Percentiles rank a stretch among this genome's conserved stretches.
phyloP scores from a whole-genome alignment of 2,329 filamentous ascomycete species.

The Coniochaeta sp. region DNA sequence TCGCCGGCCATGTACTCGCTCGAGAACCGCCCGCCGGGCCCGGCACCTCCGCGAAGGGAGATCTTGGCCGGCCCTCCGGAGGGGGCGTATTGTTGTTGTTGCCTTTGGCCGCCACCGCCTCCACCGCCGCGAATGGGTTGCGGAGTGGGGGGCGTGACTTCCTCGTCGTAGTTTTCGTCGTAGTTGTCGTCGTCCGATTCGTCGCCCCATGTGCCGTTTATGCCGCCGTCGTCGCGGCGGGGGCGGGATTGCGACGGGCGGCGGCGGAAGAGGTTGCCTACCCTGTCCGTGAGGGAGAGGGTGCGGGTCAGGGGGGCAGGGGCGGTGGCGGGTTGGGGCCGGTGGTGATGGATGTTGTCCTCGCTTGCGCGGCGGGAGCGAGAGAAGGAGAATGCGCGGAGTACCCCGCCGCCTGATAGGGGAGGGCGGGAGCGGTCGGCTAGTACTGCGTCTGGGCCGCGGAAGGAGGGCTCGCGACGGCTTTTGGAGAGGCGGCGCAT shows the following conservation, averaged over 20 bases:
- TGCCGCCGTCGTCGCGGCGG: conserved; percentile 40
- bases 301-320: conserved; percentile 11
- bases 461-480: conserved; percentile 12
- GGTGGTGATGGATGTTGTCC: conserved; percentile 12
- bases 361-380: conserved; percentile 14
- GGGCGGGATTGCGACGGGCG: conserved; percentile 26
- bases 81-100: not conserved
- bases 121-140: conserved; percentile 7
- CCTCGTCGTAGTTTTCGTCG: conserved; percentile 26
- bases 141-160: conserved; percentile 12
- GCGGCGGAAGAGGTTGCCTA: conserved; percentile 30
- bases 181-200: conserved; percentile 37
- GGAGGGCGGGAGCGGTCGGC: conserved; percentile 17
- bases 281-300: conserved; percentile 12
- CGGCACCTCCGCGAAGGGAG: conserved; percentile 23
- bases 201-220: conserved; percentile 46
- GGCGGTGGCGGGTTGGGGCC: conserved; percentile 5
- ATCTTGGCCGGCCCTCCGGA: conserved; percentile 2
- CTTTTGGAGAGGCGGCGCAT: conserved; percentile 22
- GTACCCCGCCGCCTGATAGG: conserved; percentile 12
- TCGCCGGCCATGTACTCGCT: conserved; percentile 48
- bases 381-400: conserved; percentile 15
- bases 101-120: conserved; percentile 8
- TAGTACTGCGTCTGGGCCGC: conserved; percentile 13
- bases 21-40: conserved; percentile 24